phyloP scores from a whole-genome alignment of 129 eudicot species.

The sunflower (Helianthus annuus) region DNA sequence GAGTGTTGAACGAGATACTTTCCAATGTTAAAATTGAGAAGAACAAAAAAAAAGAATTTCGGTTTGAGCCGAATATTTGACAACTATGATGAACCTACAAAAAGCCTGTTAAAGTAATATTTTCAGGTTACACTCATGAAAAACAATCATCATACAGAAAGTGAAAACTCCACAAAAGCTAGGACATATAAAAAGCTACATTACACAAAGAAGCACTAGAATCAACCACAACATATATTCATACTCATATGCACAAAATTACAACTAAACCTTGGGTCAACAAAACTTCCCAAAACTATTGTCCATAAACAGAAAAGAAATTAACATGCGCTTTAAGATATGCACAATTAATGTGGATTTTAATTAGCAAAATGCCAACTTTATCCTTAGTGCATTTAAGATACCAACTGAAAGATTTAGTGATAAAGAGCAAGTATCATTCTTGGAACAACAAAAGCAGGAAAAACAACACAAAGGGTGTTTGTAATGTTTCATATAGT shows the following conservation, averaged over 20 bases:
- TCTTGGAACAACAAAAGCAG: too few species aligned
- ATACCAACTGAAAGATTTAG: neutral
- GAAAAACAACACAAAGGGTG: neutral
- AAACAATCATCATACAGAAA: neutral
- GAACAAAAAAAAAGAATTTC: neutral
- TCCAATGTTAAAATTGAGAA: neutral
- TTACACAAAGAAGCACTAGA: neutral
- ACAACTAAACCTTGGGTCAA: constrained; percentile 9
- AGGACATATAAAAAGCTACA: neutral
- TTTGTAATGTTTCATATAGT: neutral
- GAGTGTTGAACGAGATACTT: neutral
- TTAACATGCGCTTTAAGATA: neutral
- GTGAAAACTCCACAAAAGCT: neutral
- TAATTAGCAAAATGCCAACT: constrained; percentile 9
- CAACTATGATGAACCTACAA: neutral
- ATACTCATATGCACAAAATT: neutral
- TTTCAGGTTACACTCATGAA: neutral
- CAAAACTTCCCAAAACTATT: neutral
- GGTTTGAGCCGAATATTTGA: neutral
- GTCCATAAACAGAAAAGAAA: neutral
- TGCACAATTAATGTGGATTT: neutral
- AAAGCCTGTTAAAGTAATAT: neutral
- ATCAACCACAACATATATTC: neutral
- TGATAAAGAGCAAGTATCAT: neutral
- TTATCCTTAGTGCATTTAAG: constrained; percentile 10